Base-by-base conservation (phyloP, 352 stramenopile species). In the Pythium myriotylum region DNA sequence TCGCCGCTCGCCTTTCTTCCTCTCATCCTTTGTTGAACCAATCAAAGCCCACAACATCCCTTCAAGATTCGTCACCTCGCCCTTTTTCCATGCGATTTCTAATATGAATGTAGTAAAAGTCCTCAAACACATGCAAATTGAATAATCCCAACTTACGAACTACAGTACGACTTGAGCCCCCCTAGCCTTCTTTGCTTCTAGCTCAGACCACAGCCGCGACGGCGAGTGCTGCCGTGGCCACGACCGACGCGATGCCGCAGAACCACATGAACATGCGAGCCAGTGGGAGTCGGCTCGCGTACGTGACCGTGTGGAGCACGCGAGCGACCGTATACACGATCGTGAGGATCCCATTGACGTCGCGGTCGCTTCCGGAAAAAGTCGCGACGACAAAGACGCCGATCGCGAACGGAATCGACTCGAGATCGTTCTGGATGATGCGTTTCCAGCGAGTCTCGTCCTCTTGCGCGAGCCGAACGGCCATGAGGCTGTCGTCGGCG, bases 341-440 rank as follows among this genome's bases (percentile, higher is more conserved):
- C 32, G 65, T 67, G 17, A 66, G 48, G 13, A 22, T 48, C 2
- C 27, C 35, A 22, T 85, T 76, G 33, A 86, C 66, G 7, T 52
- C 57, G 17, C 67, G 37, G 69, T 83, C 68, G 20, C 60, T 70
- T 19, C 52, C 68, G 7, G 70, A 70, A 29, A 80, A 65, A 14
- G 79, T 70, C 5, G 75, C 72, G 7, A 62, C 69, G 19, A 64
- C 72, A 33, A 88, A 85, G 19, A 88, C 71, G 22, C 76, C 48
- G 20, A 89, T 68, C 43, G 66, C 73, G 2, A 88, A 46, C 0
- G 81, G 81, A 55, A 91, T 87, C 16, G 72, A 73, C 57, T 88
- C 79, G 42, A 88, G 53, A 58, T 89, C 79, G 66, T 86, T 89
- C 49, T 62, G 62, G 16, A 88, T 61, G 56, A 89, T 86, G 48